A percentile compares a stretch with the other conserved stretches of the same genome.
phyloP scores from a whole-genome alignment of 345 rosid species.

The Carallia pectinifolia region DNA sequence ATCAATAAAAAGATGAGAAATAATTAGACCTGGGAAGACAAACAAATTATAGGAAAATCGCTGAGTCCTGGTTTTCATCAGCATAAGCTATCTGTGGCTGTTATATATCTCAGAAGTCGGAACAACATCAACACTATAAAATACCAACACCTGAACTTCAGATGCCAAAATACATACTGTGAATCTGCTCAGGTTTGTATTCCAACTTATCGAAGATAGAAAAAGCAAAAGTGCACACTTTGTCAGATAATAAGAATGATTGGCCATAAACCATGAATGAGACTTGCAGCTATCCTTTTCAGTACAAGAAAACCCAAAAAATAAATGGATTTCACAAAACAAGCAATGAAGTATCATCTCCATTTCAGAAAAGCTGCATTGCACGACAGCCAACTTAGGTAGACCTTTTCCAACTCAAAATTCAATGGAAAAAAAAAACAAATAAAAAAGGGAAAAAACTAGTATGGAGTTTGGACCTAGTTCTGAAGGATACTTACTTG shows the following conservation, averaged over 20 bases:
- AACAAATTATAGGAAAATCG: neutral
- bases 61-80: no score
- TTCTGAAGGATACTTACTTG: slow-evolving; percentile 41
- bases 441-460: no score
- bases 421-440: neutral
- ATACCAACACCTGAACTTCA: neutral
- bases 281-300: neutral
- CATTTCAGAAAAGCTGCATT: neutral
- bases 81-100: neutral
- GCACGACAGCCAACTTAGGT: no score
- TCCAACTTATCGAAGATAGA: neutral
- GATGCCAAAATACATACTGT: neutral
- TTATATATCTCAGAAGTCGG: no score
- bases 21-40: neutral
- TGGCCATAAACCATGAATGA: neutral
- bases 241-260: neutral
- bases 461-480: no score
- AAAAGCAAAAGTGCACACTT: neutral
- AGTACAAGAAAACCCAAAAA: neutral
- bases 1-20: neutral
- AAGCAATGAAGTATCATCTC: neutral
- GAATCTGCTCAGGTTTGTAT: neutral
- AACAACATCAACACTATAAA: neutral
- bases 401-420: neutral
- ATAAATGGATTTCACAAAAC: neutral